Base-by-base conservation (phyloP, 2,329 filamentous ascomycete species). In the Ascochyta fabae region DNA sequence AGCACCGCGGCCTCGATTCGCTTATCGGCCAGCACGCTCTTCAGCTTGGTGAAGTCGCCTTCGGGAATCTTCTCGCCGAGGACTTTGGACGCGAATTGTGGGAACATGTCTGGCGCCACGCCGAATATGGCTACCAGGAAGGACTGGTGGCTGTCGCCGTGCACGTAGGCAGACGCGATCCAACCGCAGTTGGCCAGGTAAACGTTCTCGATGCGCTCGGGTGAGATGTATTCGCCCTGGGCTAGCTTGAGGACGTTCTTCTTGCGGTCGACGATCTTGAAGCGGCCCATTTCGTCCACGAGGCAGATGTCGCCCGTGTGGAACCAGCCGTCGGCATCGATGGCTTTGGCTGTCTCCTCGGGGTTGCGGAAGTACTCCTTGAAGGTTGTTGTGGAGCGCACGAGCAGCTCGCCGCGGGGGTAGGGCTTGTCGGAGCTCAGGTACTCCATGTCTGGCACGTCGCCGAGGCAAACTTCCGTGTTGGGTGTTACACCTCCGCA, bases 201-300 rank as follows among this genome's bases (percentile, higher is more conserved):
- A 33, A 96, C 89, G 75, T 96, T 97, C 81, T 99, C 95, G 71
- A 99, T 91, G 53, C 93, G 91, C 80, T 99, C 95, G 13, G 95
- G 95, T 1, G 93, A 96, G 69, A 99, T 92, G 79, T 99, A 99
- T 80, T 99, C 95, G 75, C 95, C 95, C 78, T 99, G 95, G 0
- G 94, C 88, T 52, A 99, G 86, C 84, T 99, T 99, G 73, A 99
- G 86, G n/a, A 99, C 91, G 78, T 98, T 98, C 89, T 99, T 99
- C 79, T 92, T 89, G 68, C 95, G 92, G 77, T 99, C 95, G 68
- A 99, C 89, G 77, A 99, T 96, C 77, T 86, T 88, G 81, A 98
- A 89, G 58, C 93, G 91, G 59, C 95, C 95, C 71, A 90, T 77
- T 64, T 87, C 87, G 76, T 99, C 95, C 23, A 99, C 83, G 61